A percentile compares a stretch with the other conserved stretches of the same genome.
Evolutionary conservation across 805 yeast genomes (phyloP).

Genomic region (Candida tammaniensis): DNA sequence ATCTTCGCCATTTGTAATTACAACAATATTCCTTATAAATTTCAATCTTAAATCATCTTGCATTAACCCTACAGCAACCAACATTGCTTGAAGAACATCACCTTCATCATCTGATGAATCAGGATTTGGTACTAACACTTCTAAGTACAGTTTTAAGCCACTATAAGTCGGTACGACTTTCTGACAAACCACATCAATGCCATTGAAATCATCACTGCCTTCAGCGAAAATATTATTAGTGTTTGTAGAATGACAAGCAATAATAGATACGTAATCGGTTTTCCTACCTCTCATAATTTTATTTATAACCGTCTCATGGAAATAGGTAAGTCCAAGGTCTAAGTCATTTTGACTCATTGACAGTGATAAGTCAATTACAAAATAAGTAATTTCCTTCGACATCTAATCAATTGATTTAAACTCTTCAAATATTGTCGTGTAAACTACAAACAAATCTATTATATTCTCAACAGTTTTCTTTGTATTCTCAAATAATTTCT

Average conservation of each 20-base stretch:
- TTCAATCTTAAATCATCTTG: slow-evolving; percentile 25
- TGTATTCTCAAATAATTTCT: too few species aligned
- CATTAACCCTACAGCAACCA: slow-evolving; percentile 35
- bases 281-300: slow-evolving; percentile 28
- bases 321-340: slow-evolving; percentile 34
- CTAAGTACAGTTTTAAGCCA: slow-evolving; percentile 14
- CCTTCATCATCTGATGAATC: slow-evolving; percentile 10
- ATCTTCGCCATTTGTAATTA: slow-evolving; percentile 24
- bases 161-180: slow-evolving; percentile 19
- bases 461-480: too few species aligned
- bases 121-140: slow-evolving; percentile 7
- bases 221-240: slow-evolving; percentile 15
- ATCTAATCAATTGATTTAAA: too few species aligned
- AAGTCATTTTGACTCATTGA: slow-evolving; percentile 3
- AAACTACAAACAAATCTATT: slow-evolving; percentile 1
- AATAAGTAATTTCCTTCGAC: slow-evolving; percentile 41
- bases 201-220: slow-evolving; percentile 14
- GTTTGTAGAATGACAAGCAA: slow-evolving; percentile 23
- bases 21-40: slow-evolving; percentile 34
- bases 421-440: too few species aligned
- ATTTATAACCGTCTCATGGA: slow-evolving; percentile 28
- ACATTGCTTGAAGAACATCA: slow-evolving; percentile 27
- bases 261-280: slow-evolving; percentile 39
- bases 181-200: slow-evolving; percentile 18
- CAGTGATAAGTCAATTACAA: slow-evolving; percentile 48